Evolutionary conservation across 2,329 filamentous ascomycete genomes (phyloP), one percentile per base, ranked within the genome.

Genomic region (Trichoderma brevicompactum): DNA sequence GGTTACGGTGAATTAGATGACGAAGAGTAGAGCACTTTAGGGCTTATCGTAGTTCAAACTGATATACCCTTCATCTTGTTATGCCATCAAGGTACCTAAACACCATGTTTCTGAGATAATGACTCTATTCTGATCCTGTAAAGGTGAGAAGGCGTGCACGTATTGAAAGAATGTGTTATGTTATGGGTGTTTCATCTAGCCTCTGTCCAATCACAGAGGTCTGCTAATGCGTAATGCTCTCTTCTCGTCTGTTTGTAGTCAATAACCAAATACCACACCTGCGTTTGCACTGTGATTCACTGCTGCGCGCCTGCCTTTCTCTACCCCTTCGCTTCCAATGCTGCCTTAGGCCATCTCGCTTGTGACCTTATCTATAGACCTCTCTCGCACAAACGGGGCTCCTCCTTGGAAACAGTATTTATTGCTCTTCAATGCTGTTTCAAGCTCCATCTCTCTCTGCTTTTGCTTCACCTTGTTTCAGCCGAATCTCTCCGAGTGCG

Each of bases 1-100:
- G 62, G 46, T 7, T 65, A 44, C 4, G 36, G 54, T 23, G 53
- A 41, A 5, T 5, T 52, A 8, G 62, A 65, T 38, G 53, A 52
- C 19, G 62, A 52, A 15, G 38, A 46, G 8, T 63, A 32, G 49
- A 12, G 23, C 7, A 6, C 10, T 23, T 2, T 40, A 23, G 12
- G 7, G 7, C 10, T 34, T 38, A 0, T 17, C 28, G 7, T 32
- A 15, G 5, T 12, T 34, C 6, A 28, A 28, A 28, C 5, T 28
- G 23, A 28, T 5, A 28, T 28, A 28, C 2, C 2, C 23, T 28
- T 28, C 23, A 28, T 28, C 23, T 28, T 28, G 23, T 3, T 28
- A 28, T 28, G 23, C 23, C 5, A 3, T 28, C 2, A 28, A 28
- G 23, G 23, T 28, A 28, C 23, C 23, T 28, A 28, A 28, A 28